Conservation (phyloP, 1,284 basidiomycete genomes). For the Boletellus deceptivus region DNA sequence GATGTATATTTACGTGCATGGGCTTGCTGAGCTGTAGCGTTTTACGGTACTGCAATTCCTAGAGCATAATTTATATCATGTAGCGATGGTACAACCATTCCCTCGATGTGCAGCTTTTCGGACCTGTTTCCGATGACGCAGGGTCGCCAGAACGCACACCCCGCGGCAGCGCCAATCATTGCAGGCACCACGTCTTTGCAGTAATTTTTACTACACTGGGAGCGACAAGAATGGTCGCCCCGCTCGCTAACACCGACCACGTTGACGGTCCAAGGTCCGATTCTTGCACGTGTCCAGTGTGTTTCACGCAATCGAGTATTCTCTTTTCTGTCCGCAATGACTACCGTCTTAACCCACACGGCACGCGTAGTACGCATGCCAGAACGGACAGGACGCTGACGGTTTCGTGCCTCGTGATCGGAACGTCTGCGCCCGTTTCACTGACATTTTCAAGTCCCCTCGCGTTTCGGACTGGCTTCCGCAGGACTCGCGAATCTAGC, state of each 20-base stretch:
- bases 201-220: background rate
- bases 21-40: slow-evolving; percentile 1
- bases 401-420: slow-evolving; percentile 21
- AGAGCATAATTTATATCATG: slow-evolving; percentile 22
- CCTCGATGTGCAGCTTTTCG: too few relatives aligned
- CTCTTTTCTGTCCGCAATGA: slow-evolving; percentile 8
- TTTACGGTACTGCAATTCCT: background rate
- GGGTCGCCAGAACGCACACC: background rate
- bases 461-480: slow-evolving; percentile 31
- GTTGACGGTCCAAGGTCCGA: slow-evolving; percentile 21
- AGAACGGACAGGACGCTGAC: slow-evolving; percentile 13
- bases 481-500: slow-evolving; percentile 23
- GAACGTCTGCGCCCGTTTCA: slow-evolving; percentile 18
- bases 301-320: slow-evolving; percentile 10
- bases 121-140: background rate
- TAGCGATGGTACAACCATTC: slow-evolving; percentile 7
- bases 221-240: too few relatives aligned
- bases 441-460: slow-evolving; percentile 14
- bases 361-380: slow-evolving; percentile 31
- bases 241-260: slow-evolving; percentile 7
- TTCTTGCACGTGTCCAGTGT: slow-evolving; percentile 25
- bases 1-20: slow-evolving; percentile 17
- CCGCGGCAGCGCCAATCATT: too few relatives aligned
- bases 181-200: background rate
- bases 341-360: slow-evolving; percentile 8